phyloP scores from a whole-genome alignment of 352 stramenopile genomes.

The Phytophthora melonis region DNA sequence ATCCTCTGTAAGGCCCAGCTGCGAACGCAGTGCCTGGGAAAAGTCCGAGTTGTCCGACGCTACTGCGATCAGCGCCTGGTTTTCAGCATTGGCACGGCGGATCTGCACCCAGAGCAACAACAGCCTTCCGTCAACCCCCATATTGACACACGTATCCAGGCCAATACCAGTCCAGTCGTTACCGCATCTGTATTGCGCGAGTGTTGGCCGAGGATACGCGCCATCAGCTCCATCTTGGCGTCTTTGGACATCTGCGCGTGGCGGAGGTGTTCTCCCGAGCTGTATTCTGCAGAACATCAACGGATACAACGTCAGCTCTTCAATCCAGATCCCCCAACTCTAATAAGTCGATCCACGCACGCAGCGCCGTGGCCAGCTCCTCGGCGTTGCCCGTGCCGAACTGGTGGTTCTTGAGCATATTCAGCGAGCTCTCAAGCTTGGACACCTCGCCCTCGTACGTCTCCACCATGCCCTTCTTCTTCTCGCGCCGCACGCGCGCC shows the following conservation, averaged over 20 bases:
- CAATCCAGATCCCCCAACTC: neutral
- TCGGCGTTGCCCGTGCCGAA: constrained; percentile 76
- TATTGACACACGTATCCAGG: neutral
- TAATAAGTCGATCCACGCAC: constrained; percentile 43
- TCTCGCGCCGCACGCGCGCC: constrained; percentile 82
- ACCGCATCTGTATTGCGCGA: constrained; percentile 80
- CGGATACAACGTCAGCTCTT: neutral
- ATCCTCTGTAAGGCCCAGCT: constrained; percentile 74
- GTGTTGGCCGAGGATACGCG: constrained; percentile 81
- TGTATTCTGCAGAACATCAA: constrained; percentile 60
- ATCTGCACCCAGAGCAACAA: constrained; percentile 51
- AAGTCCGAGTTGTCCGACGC: constrained; percentile 71
- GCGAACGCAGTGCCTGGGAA: constrained; percentile 56
- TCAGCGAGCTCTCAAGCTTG: constrained; percentile 88
- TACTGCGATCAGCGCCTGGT: constrained; percentile 77
- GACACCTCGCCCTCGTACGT: constrained; percentile 88
- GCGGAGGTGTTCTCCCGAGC: constrained; percentile 77
- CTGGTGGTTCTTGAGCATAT: constrained; percentile 77
- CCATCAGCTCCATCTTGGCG: constrained; percentile 84
- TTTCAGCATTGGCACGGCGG: constrained; percentile 82
- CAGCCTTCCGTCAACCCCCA: neutral
- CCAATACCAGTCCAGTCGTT: constrained; percentile 12
- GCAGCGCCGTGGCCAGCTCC: constrained; percentile 75
- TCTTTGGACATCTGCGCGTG: constrained; percentile 89
- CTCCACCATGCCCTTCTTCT: constrained; percentile 91